phyloP scores from a whole-genome alignment of 1,139 yeast species.

The Pichia kudriavzevii region DNA sequence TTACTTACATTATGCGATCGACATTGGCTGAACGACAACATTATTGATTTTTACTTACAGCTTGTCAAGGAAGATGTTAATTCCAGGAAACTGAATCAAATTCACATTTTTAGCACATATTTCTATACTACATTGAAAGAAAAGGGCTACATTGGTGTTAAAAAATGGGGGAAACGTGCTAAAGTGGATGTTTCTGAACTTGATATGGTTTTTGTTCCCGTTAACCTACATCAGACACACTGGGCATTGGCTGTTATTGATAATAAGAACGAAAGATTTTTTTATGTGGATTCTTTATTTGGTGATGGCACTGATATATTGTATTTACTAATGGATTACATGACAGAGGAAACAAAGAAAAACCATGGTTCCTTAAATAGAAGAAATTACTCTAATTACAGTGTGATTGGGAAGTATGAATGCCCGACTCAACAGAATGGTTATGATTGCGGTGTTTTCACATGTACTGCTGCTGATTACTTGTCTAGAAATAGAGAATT shows the following conservation, averaged over 20 bases:
- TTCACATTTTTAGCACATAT: slow-evolving; percentile 80
- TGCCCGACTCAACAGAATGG: slow-evolving; percentile 90
- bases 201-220: slow-evolving; percentile 70
- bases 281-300: slow-evolving; percentile 72
- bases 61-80: slow-evolving; percentile 78
- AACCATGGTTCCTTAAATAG: slow-evolving; percentile 31
- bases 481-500: slow-evolving; percentile 43
- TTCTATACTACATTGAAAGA: slow-evolving; percentile 65
- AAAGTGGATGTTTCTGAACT: slow-evolving; percentile 60
- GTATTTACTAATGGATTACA: slow-evolving; percentile 47
- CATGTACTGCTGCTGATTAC: slow-evolving; percentile 70
- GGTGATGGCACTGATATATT: slow-evolving; percentile 55
- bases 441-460: slow-evolving; percentile 90
- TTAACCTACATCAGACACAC: slow-evolving; percentile 74
- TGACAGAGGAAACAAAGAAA: slow-evolving; percentile 49
- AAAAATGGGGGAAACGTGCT: slow-evolving; percentile 84
- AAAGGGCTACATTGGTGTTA: slow-evolving; percentile 76
- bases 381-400: slow-evolving; percentile 31
- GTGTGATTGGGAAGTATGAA: slow-evolving; percentile 31
- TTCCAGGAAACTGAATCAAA: slow-evolving; percentile 43
- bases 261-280: slow-evolving; percentile 47
- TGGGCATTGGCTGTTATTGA: slow-evolving; percentile 90
- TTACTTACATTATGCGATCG: slow-evolving; percentile 62
- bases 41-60: slow-evolving; percentile 75
- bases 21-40: slow-evolving; percentile 84